Percentiles rank a stretch among this genome's conserved stretches.
These are phyloP conservation scores for Lodderomyces orthopsilosis DNA, from an alignment of 1,139 yeast species.

Conservation along the genomic window DNA sequence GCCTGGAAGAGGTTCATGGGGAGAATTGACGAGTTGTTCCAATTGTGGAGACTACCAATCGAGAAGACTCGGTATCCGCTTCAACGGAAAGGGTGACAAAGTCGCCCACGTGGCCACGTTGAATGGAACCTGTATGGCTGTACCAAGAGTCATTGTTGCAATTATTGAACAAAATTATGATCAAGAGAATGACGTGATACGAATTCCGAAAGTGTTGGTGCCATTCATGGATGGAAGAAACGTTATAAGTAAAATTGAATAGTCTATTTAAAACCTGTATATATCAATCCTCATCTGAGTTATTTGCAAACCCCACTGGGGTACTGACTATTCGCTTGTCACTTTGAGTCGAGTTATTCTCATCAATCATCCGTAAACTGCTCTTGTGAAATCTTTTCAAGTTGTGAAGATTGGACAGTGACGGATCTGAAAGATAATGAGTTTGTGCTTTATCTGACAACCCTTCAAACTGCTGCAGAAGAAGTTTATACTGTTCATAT, in stretches of 20 bases:
- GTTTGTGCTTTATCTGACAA: constrained; percentile 16
- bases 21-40: constrained; percentile 88
- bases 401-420: constrained; percentile 17
- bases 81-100: constrained; percentile 29
- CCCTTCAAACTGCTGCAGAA: constrained; percentile 25
- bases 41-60: constrained; percentile 93
- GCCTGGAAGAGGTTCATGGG: constrained; percentile 96
- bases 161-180: constrained; percentile 83
- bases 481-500: constrained; percentile 20
- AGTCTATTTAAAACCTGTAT: background rate
- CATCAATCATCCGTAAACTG: constrained; percentile 22
- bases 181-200: constrained; percentile 48
- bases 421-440: background rate
- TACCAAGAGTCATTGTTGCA: constrained; percentile 88
- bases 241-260: constrained; percentile 7
- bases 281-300: constrained; percentile 24
- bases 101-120: constrained; percentile 69
- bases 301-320: constrained; percentile 20
- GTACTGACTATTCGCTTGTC: constrained; percentile 34
- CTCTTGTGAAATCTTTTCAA: constrained; percentile 30
- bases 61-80: constrained; percentile 72
- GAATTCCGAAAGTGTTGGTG: constrained; percentile 66
- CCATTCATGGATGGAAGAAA: constrained; percentile 64
- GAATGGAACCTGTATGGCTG: constrained; percentile 95
- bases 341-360: constrained; percentile 6